Evolutionary conservation across 2,329 filamentous ascomycete genomes (phyloP), one percentile per base, ranked within the genome.

Genomic region (Fusarium clavum): DNA sequence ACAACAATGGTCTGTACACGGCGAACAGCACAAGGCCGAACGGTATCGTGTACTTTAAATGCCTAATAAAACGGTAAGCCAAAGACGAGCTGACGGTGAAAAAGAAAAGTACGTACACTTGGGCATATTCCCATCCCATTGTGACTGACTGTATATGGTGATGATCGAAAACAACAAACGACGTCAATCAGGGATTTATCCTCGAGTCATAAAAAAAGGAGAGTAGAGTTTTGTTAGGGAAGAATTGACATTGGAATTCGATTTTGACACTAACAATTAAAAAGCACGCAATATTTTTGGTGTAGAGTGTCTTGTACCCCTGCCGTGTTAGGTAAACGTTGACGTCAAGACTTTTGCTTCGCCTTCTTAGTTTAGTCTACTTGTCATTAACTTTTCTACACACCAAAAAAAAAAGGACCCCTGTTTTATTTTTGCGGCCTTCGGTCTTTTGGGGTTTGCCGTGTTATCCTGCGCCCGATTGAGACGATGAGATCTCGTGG

Each of bases 1-100:
- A 66, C 20, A 74, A 40, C 4, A 74, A 49, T 12, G 72, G 72
- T 24, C 57, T 54, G 25, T 69, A 65, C n/a, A 70, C 22, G 27
- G 61, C 22, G 32, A 46, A 44, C n/a, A 73, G 25, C 12, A 56
- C 55, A 14, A 67, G 27, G 6, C 64, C 72, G 10, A 64, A 41
- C 8, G 72, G 72, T 45, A 74, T 74, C 25, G 72, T 74, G 61
- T 67, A 74, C 44, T 71, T 72, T 3, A 67, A n/a, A 57, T 74
- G 72, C 6, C 72, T 74, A 38, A 24, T 4, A n/a, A 18, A 61
- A 27, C 2, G 13, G 32, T 44, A 20, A 57, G 54, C 18, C 27
- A 64, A 34, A 41, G 25, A 22, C 43, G 3, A 6, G 11, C 3
- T 22, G 14, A 34, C 6, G 2, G 10, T 5, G 13, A 12, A 14